Percentiles rank a stretch among this genome's conserved stretches.
Evolutionary conservation across 176 grass and related monocot species (phyloP).

Genomic region (Oryza punctata): DNA sequence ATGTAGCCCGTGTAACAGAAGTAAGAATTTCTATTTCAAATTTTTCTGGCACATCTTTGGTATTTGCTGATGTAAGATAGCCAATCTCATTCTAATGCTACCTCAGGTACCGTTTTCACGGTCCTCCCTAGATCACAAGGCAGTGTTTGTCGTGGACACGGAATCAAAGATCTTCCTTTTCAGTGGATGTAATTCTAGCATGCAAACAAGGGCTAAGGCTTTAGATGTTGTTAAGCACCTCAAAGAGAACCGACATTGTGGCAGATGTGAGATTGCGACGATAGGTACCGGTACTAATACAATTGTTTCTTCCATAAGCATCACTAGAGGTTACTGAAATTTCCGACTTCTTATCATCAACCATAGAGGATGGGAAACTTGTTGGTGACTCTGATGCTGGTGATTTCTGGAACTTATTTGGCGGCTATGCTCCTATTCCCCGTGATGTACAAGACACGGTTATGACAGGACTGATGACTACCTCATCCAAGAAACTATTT

Average conservation of each 20-base stretch:
- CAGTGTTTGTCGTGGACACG: constrained; percentile 78
- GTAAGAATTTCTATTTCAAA: constrained; percentile 40
- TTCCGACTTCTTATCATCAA: constrained; percentile 8
- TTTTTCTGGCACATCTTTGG: not conserved
- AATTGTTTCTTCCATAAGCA: constrained; percentile 6
- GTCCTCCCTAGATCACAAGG: constrained; percentile 69
- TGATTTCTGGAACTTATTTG: constrained; percentile 83
- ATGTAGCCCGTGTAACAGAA: constrained; percentile 70
- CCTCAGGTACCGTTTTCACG: constrained; percentile 61
- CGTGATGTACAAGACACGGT: constrained; percentile 39
- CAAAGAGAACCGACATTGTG: constrained; percentile 64
- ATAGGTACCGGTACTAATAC: constrained; percentile 56
- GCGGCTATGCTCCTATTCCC: constrained; percentile 78
- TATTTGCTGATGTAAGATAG: constrained; percentile 8
- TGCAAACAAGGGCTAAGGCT: constrained; percentile 77
- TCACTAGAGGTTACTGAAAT: constrained; percentile 9
- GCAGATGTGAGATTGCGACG: constrained; percentile 66
- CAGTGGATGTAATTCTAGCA: constrained; percentile 72
- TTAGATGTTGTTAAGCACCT: constrained; percentile 85
- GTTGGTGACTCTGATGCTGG: constrained; percentile 79
- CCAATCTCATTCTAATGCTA: constrained; percentile 9
- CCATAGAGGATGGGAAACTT: constrained; percentile 77
- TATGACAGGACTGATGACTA: constrained; percentile 14
- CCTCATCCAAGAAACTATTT: constrained; percentile 51
- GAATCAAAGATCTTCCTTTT: constrained; percentile 74